Evolutionary conservation across 2,329 filamentous ascomycete species (phyloP).

Genomic region (Ascochyta rabiei): DNA sequence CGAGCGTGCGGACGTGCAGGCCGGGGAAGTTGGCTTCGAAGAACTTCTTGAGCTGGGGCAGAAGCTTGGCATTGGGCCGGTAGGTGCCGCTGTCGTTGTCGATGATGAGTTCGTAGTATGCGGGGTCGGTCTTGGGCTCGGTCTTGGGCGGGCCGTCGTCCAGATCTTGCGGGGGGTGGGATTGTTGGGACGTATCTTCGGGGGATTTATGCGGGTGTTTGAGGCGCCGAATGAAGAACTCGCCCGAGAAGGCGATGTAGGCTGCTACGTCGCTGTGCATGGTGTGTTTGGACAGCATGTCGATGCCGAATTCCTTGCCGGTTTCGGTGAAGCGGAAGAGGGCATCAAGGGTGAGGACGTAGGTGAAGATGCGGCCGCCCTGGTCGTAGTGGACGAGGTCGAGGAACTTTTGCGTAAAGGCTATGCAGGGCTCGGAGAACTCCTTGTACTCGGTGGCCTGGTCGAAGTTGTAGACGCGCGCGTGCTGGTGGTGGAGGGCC

Average conservation of each 20-base stretch:
- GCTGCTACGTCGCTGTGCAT: slow-evolving; percentile 94
- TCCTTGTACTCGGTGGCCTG: slow-evolving; percentile 73
- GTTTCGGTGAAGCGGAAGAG: slow-evolving; percentile 93
- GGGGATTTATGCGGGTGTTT: slow-evolving; percentile 54
- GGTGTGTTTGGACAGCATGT: slow-evolving; percentile 91
- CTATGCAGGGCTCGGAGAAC: slow-evolving; percentile 69
- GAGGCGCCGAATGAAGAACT: slow-evolving; percentile 85
- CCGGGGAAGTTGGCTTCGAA: slow-evolving; percentile 77
- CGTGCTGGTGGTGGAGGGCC: slow-evolving; percentile 88
- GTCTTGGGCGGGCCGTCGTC: slow-evolving; percentile 52
- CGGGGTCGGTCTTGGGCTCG: slow-evolving; percentile 57
- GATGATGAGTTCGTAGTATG: slow-evolving; percentile 82
- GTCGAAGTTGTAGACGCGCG: slow-evolving; percentile 87
- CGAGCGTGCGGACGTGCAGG: slow-evolving; percentile 73
- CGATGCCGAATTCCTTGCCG: slow-evolving; percentile 92
- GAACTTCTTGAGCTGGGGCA: slow-evolving; percentile 74
- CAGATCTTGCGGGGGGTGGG: slow-evolving; percentile 60
- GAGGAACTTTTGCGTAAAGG: slow-evolving; percentile 79
- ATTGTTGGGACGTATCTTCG: slow-evolving; percentile 45
- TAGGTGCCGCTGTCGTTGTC: slow-evolving; percentile 97
- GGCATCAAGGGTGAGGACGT: slow-evolving; percentile 86
- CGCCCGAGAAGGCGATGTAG: slow-evolving; percentile 90
- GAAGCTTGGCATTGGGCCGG: slow-evolving; percentile 77
- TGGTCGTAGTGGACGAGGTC: slow-evolving; percentile 86
- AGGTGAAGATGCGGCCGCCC: slow-evolving; percentile 87